Evolutionary conservation across 805 yeast genomes (phyloP).

Genomic region (Ogataea salicorniae): DNA sequence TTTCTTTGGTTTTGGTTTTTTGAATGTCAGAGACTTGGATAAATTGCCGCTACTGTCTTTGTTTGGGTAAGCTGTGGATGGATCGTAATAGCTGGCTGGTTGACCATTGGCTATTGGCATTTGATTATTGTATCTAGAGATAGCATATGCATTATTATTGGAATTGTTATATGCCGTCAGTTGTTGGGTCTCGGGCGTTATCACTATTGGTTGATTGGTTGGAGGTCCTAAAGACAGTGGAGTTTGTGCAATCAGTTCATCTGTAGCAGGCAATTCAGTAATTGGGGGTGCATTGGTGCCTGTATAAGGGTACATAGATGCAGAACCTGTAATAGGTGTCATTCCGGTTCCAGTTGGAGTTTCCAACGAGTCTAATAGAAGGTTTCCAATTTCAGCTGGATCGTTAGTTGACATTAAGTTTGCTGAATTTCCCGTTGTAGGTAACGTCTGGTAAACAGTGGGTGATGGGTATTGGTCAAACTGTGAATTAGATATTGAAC

Average conservation of each 20-base stretch:
- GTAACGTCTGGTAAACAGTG: too few species aligned
- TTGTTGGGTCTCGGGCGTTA: slow-evolving; percentile 2
- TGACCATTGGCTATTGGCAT: not conserved
- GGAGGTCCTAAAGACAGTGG: slow-evolving; percentile 11
- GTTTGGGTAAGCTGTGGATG: not conserved
- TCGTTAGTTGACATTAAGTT: too few species aligned
- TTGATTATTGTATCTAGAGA: slow-evolving; percentile 9
- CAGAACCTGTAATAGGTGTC: not conserved
- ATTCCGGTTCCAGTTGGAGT: not conserved
- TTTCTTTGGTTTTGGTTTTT: slow-evolving; percentile 24
- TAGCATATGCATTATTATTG: slow-evolving; percentile 4
- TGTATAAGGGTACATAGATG: slow-evolving; percentile 7
- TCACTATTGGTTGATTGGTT: slow-evolving; percentile 1
- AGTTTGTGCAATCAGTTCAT: slow-evolving; percentile 6
- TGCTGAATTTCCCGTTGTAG: too few species aligned
- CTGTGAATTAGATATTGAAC: too few species aligned
- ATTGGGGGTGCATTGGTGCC: slow-evolving; percentile 8
- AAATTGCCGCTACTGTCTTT: slow-evolving; percentile 2
- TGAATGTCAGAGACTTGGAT: slow-evolving; percentile 9
- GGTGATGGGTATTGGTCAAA: too few species aligned
- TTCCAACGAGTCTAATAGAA: not conserved
- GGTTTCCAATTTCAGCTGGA: too few species aligned
- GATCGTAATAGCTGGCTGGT: slow-evolving; percentile 8
- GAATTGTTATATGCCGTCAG: slow-evolving; percentile 2
- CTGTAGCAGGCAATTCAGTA: slow-evolving; percentile 2